phyloP scores from a whole-genome alignment of 106 monocot species.

The Acorus calamus region DNA sequence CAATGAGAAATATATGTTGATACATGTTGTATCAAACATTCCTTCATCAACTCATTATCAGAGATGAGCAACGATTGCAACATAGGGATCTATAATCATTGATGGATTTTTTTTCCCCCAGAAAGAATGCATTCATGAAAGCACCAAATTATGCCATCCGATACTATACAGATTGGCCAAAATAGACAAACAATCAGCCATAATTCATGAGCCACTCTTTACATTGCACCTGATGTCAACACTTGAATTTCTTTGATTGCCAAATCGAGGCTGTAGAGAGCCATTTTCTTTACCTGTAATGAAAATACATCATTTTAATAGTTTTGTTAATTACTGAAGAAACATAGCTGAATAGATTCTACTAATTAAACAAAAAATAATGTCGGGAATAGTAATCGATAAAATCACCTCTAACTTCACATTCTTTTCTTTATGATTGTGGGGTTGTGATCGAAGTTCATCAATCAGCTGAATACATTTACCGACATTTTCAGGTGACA shows the following conservation, averaged over 20 bases:
- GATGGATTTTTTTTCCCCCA: too few relatives aligned
- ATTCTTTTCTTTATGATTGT: constrained; percentile 55
- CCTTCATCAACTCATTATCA: too few relatives aligned
- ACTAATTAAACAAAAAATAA: not conserved
- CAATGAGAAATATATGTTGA: too few relatives aligned
- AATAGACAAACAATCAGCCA: too few relatives aligned
- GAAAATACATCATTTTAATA: not conserved
- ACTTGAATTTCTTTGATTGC: constrained; percentile 24
- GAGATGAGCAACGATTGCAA: too few relatives aligned
- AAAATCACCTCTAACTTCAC: constrained; percentile 65
- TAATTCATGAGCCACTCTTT: too few relatives aligned
- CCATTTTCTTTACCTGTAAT: constrained; percentile 50
- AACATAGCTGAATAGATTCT: not conserved
- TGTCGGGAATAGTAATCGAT: too few relatives aligned
- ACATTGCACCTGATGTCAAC: not conserved
- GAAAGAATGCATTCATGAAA: too few relatives aligned
- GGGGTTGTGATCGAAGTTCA: constrained; percentile 57
- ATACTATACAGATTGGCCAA: too few relatives aligned
- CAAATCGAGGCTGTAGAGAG: constrained; percentile 22
- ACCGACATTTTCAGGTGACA: constrained; percentile 58
- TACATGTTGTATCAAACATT: too few relatives aligned
- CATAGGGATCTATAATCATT: too few relatives aligned
- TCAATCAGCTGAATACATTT: constrained; percentile 47
- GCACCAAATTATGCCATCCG: too few relatives aligned
- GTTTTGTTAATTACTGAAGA: not conserved